phyloP scores from a whole-genome alignment of 169 alveolate species.

The Eimeria necatrix region DNA sequence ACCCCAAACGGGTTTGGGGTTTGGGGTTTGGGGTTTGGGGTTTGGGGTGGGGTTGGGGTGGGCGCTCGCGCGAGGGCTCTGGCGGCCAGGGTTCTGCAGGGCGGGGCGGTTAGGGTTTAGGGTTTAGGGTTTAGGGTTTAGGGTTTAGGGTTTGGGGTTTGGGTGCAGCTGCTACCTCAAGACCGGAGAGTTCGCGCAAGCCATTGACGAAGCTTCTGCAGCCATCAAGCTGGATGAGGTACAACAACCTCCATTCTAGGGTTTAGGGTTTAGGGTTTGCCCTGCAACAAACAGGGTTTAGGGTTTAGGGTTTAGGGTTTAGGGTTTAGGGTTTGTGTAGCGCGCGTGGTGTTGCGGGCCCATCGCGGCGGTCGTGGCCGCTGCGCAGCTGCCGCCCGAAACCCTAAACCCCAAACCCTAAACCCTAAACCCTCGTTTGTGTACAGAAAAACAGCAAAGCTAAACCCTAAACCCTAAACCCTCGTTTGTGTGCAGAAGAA shows the following conservation, averaged over 20 bases:
- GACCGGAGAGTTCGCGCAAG: conserved; percentile 85
- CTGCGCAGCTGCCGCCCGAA: not conserved
- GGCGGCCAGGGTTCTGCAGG: conserved; percentile 92
- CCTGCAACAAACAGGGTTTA: not conserved
- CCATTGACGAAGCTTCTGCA: conserved; percentile 88
- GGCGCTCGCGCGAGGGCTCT: too few relatives aligned
- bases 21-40: not conserved
- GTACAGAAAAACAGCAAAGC: too few relatives aligned
- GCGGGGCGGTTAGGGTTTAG: conserved; percentile 84
- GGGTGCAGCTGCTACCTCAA: conserved; percentile 85
- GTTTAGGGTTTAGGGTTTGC: not conserved
- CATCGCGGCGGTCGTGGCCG: too few relatives aligned
- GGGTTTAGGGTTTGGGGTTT: not conserved
- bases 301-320: not conserved
- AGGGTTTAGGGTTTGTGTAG: not conserved
- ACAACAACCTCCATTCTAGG: too few relatives aligned
- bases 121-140: conserved; percentile 24
- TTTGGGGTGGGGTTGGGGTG: conserved; percentile 80
- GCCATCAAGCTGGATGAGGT: conserved; percentile 87
- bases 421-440: too few relatives aligned
- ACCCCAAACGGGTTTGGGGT: not conserved
- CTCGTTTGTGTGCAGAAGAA: too few relatives aligned
- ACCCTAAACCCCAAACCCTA: too few relatives aligned
- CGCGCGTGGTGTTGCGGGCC: too few relatives aligned
- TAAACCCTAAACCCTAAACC: too few relatives aligned